phyloP scores from a whole-genome alignment of 306 rosid species.

The Vigna reflexopilosa region DNA sequence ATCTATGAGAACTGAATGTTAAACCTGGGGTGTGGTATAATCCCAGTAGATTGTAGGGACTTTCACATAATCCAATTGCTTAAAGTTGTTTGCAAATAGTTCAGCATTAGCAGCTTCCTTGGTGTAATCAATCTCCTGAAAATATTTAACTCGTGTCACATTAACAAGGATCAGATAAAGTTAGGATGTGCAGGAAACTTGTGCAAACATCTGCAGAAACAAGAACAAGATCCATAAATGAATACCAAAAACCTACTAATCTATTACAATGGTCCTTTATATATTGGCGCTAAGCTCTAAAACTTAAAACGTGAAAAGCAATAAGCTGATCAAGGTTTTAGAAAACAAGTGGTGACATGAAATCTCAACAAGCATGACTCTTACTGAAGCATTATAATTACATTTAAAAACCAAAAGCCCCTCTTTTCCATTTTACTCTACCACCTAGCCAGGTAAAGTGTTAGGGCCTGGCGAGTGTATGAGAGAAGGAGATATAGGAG shows the following conservation, averaged over 20 bases:
- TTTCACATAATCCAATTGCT: constrained; percentile 84
- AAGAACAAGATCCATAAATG: constrained; percentile 27
- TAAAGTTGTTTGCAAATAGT: constrained; percentile 85
- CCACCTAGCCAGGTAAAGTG: constrained; percentile 34
- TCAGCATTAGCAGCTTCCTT: constrained; percentile 98
- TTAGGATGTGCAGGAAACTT: constrained; percentile 32
- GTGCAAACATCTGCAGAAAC: constrained; percentile 39
- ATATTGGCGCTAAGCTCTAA: constrained; percentile 5
- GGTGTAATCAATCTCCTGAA: constrained; percentile 99
- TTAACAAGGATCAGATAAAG: constrained; percentile 27
- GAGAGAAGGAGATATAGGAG: no score
- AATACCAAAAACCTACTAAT: constrained; percentile 9
- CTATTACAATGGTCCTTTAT: background rate
- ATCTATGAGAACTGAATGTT: constrained; percentile 36
- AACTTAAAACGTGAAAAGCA: constrained; percentile 7
- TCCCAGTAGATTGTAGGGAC: constrained; percentile 93
- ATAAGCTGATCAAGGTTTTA: constrained; percentile 1
- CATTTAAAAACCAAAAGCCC: constrained; percentile 20
- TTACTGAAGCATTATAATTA: constrained; percentile 33
- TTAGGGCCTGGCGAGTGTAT: no score
- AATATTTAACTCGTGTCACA: constrained; percentile 39
- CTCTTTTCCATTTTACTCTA: constrained; percentile 24
- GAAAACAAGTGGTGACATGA: constrained; percentile 29
- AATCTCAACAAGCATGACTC: constrained; percentile 32
- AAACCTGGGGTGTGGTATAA: constrained; percentile 95